A percentile compares a stretch with the other conserved stretches of the same genome.
These are phyloP conservation scores for Russula sp. DNA, from an alignment of 768 basidiomycete species.

Conservation along the genomic window DNA sequence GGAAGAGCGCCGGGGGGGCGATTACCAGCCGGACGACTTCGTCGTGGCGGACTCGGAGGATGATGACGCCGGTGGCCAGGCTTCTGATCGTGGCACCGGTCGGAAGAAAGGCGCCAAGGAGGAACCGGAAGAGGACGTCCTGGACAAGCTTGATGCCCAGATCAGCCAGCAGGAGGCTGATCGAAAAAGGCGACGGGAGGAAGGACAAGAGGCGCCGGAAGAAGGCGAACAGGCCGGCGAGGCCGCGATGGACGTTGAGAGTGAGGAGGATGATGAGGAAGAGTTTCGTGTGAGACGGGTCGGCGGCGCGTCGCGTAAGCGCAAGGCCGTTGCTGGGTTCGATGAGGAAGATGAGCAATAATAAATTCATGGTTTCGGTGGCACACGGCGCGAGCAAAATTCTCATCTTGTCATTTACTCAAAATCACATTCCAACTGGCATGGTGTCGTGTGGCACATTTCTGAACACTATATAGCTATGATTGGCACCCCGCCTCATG, in stretches of 20 bases:
- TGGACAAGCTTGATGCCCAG: conserved; percentile 68
- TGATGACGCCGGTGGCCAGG: conserved; percentile 32
- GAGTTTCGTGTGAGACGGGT: conserved; percentile 59
- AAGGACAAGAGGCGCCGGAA: conserved; percentile 25
- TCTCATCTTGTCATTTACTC: background rate
- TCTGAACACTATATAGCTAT: background rate
- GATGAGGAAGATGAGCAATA: conserved; percentile 61
- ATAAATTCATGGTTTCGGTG: background rate
- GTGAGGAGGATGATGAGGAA: conserved; percentile 57
- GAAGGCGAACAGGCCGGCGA: conserved; percentile 31
- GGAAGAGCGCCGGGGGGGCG: conserved; percentile 51
- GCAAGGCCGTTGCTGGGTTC: conserved; percentile 45
- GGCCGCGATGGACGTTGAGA: conserved; percentile 67
- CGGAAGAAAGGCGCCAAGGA: conserved; percentile 34
- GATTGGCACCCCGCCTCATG: conserved; percentile 5
- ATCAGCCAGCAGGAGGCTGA: conserved; percentile 52
- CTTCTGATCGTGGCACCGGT: conserved; percentile 17
- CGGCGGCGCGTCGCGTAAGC: conserved; percentile 44
- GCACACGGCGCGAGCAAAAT: background rate
- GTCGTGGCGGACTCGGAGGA: conserved; percentile 78
- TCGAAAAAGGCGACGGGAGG: conserved; percentile 38
- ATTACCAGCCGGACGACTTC: conserved; percentile 84
- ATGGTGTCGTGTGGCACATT: background rate
- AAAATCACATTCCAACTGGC: conserved; percentile 8
- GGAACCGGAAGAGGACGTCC: conserved; percentile 49